Evolutionary conservation across 352 stramenopile species (phyloP), one percentile per base, ranked within the genome.

Genomic region (Pythium graminicola): DNA sequence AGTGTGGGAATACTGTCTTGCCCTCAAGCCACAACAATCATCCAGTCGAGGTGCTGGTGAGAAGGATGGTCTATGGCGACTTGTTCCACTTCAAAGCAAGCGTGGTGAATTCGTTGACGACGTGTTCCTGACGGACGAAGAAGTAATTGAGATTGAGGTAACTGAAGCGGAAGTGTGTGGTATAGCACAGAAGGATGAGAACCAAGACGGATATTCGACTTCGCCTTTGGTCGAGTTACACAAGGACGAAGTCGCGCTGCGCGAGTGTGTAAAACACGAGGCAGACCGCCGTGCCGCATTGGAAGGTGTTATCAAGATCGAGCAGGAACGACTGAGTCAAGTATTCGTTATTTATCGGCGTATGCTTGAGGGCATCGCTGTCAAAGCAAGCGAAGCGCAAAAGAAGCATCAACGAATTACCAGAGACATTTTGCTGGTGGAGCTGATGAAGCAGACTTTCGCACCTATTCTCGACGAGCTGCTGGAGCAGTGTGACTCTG

Each of bases 361-460:
- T 36, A 72, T 72, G 17, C 73, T 88, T 45, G 64, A 65, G 27
- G 71, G 58, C 14, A 60, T 90, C 19, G 58, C 70, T 10, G 54
- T 57, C 11, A 84, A 87, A 47, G 72, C 69, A 3, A 10, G 29
- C 52, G 16, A 54, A 63, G 63, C 70, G 6, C 51, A 78, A 41
- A 83, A 82, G 42, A 85, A 74, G 40, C 75, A 87, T 35, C 50
- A 63, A 6, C 76, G 75, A 0, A 74, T 77, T 19, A 85, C 73
- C 32, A 70, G 84, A 29, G 77, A 90, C 57, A 57, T 76, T 8
- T 56, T 73, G 10, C 50, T 90, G 9, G 67, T 90, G 3, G 67
- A 85, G 23, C 42, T 86, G 45, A 88, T 88, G 71, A 73, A 79
- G 49, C 53, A 82, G 29, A 81, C 80, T 1, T 88, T 88, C 41